Evolutionary conservation across 169 alveolate species (phyloP).

Genomic region (Eimeria falciformis): DNA sequence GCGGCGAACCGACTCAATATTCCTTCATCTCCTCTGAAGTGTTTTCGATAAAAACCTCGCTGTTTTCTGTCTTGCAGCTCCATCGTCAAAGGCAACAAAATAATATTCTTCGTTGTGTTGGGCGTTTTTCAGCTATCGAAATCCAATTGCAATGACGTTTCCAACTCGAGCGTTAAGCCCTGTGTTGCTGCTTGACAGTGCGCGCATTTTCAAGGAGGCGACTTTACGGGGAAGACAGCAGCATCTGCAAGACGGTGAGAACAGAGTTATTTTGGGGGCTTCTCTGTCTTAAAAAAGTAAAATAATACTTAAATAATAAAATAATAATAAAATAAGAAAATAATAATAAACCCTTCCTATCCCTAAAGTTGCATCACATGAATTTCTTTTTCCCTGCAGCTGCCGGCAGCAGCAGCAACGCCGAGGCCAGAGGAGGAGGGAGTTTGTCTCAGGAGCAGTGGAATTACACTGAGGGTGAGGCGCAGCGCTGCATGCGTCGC

Average conservation of each 20-base stretch:
- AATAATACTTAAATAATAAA: no score
- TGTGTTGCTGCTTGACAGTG: slow-evolving; percentile 96
- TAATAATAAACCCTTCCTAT: no score
- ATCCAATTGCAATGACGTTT: slow-evolving; percentile 96
- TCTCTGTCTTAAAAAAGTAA: no score
- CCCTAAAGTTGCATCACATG: no score
- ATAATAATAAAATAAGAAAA: no score
- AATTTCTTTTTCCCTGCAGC: neutral
- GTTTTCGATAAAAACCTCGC: no score
- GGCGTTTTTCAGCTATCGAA: slow-evolving; percentile 83
- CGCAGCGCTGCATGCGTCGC: slow-evolving; percentile 89
- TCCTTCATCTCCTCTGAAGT: no score
- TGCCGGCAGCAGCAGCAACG: slow-evolving; percentile 40
- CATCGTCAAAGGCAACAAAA: neutral
- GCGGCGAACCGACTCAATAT: no score
- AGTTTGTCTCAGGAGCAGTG: slow-evolving; percentile 82
- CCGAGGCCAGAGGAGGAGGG: neutral
- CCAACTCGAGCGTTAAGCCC: slow-evolving; percentile 98
- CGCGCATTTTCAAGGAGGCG: slow-evolving; percentile 91
- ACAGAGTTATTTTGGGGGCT: no score
- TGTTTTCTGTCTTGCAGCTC: no score
- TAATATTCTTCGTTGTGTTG: neutral
- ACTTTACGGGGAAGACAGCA: slow-evolving; percentile 78
- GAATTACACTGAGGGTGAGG: slow-evolving; percentile 90
- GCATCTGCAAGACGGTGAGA: slow-evolving; percentile 6